Evolutionary conservation across 768 basidiomycete genomes (phyloP).

Genomic region (Myochromella boudieri): DNA sequence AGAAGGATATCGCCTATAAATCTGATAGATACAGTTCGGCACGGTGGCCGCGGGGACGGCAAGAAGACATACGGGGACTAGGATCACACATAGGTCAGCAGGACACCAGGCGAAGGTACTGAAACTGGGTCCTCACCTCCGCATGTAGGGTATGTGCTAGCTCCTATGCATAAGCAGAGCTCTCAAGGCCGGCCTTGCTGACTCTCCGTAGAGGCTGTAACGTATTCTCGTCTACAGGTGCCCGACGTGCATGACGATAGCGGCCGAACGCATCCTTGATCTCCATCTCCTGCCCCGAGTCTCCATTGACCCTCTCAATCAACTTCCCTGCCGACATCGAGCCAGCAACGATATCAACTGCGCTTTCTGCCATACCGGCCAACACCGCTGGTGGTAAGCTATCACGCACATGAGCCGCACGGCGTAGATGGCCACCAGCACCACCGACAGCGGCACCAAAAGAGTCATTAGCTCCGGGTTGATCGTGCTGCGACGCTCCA

Average conservation of each 20-base stretch:
- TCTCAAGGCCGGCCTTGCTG: slow-evolving; percentile 93
- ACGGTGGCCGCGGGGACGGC: too few species aligned
- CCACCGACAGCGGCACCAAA: slow-evolving; percentile 45
- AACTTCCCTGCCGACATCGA: slow-evolving; percentile 38
- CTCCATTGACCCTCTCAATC: slow-evolving; percentile 51
- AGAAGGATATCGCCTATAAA: not conserved
- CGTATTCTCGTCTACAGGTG: slow-evolving; percentile 86
- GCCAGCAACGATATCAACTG: slow-evolving; percentile 28
- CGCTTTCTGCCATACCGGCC: slow-evolving; percentile 17
- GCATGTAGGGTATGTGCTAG: too few species aligned
- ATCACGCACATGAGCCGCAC: slow-evolving; percentile 70
- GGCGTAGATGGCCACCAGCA: slow-evolving; percentile 36
- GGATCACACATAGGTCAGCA: too few species aligned
- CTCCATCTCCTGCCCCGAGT: slow-evolving; percentile 82
- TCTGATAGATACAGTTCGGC: slow-evolving; percentile 6
- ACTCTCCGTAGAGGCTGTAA: slow-evolving; percentile 88
- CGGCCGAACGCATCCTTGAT: slow-evolving; percentile 83
- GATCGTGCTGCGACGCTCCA: slow-evolving; percentile 22
- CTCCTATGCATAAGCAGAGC: slow-evolving; percentile 34
- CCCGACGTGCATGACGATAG: slow-evolving; percentile 83
- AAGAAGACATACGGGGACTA: too few species aligned
- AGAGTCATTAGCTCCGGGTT: slow-evolving; percentile 20
- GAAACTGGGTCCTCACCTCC: too few species aligned
- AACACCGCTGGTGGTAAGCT: slow-evolving; percentile 58
- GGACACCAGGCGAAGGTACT: too few species aligned